phyloP scores from a whole-genome alignment of 2,329 filamentous ascomycete genomes.

The Lasiodiplodia citricola region DNA sequence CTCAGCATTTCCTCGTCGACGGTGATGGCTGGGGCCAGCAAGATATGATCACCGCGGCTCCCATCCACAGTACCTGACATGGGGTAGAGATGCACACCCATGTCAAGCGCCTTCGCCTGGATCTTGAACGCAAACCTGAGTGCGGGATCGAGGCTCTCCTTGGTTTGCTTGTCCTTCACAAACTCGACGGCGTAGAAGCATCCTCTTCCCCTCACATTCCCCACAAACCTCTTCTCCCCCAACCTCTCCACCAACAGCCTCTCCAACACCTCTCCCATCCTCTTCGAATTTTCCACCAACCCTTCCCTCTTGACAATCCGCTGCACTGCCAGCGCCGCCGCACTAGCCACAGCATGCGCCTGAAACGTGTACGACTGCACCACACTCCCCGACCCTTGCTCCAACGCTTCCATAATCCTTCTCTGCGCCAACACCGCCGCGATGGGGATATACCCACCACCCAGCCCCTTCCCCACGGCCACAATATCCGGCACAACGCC shows the following conservation, averaged over 20 bases:
- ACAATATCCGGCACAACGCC: conserved; percentile 67
- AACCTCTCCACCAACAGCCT: conserved; percentile 52
- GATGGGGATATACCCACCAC: conserved; percentile 67
- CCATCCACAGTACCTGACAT: conserved; percentile 66
- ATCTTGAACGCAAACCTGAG: conserved; percentile 55
- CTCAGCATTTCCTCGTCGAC: conserved; percentile 63
- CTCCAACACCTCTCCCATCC: conserved; percentile 59
- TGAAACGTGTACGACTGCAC: conserved; percentile 66
- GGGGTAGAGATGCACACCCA: conserved; percentile 67
- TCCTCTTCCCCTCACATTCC: conserved; percentile 66
- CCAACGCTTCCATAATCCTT: conserved; percentile 57
- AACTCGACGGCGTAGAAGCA: conserved; percentile 66
- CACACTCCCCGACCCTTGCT: conserved; percentile 54
- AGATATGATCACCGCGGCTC: conserved; percentile 67
- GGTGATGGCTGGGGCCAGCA: conserved; percentile 73
- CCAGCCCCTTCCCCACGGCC: conserved; percentile 70
- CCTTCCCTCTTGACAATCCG: conserved; percentile 62
- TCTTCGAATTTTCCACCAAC: conserved; percentile 63
- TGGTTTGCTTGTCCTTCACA: conserved; percentile 60
- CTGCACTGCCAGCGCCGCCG: conserved; percentile 68
- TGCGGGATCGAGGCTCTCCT: conserved; percentile 58
- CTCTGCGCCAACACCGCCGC: conserved; percentile 63
- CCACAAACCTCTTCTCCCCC: conserved; percentile 56
- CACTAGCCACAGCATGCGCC: conserved; percentile 63
- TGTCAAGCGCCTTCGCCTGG: conserved; percentile 52